Conservation (phyloP, 345 rosid genomes). For the Eucalyptus regnans region DNA sequence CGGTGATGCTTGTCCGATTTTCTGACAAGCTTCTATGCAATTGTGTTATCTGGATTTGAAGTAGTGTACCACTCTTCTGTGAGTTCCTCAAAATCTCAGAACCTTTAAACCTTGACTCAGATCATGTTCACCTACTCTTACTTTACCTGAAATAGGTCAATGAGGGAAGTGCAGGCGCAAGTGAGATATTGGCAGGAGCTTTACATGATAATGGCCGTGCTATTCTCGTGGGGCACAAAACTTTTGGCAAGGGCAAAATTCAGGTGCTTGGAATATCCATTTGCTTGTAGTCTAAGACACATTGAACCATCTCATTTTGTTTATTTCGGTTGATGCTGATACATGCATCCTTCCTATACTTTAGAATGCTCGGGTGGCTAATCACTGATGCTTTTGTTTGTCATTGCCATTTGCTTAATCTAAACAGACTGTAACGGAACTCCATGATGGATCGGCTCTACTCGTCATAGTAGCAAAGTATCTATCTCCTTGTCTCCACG, state of each 20-base stretch:
- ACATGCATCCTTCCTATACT: not conserved
- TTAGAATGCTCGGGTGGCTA: not conserved
- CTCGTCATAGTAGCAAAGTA: constrained; percentile 83
- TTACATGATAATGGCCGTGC: constrained; percentile 89
- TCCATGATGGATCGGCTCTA: constrained; percentile 78
- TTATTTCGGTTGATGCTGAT: not conserved
- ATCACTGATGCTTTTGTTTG: not conserved
- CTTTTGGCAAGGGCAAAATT: constrained; percentile 83
- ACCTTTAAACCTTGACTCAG: not conserved
- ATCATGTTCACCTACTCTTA: not conserved
- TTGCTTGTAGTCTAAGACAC: not conserved
- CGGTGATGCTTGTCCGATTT: not conserved
- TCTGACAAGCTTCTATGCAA: not conserved
- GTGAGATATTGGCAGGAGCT: constrained; percentile 88
- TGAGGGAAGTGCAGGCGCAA: constrained; percentile 90
- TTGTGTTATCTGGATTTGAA: not conserved
- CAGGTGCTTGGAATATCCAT: constrained; percentile 27
- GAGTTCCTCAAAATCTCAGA: not conserved
- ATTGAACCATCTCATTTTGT: not conserved
- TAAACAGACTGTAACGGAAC: constrained; percentile 61
- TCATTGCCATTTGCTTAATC: not conserved
- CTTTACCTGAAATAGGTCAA: constrained; percentile 41
- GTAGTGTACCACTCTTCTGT: not conserved
- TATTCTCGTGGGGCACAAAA: constrained; percentile 72
- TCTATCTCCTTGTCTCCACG: constrained; percentile 72